Evolutionary conservation across 345 rosid species (phyloP).

Genomic region (Euphorbia tirucalli): DNA sequence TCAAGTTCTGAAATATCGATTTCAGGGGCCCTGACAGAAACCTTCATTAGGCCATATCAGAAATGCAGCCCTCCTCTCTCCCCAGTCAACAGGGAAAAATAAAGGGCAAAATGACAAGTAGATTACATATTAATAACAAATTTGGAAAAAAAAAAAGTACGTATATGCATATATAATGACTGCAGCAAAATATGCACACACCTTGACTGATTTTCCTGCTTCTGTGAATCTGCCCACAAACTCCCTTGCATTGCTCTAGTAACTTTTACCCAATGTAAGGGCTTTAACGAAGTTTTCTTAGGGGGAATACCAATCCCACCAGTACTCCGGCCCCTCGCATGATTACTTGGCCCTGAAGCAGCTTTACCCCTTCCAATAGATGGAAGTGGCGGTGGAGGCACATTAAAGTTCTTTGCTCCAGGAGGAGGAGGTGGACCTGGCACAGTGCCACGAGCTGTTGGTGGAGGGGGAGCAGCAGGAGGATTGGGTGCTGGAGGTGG

Average conservation of each 20-base stretch:
- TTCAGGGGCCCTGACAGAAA: constrained; percentile 84
- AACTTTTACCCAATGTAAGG: constrained; percentile 96
- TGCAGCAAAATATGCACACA: constrained; percentile 25
- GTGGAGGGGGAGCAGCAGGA: constrained; percentile 65
- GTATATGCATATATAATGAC: neutral
- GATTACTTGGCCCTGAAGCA: constrained; percentile 35
- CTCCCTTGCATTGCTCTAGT: constrained; percentile 89
- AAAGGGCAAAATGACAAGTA: constrained; percentile 11
- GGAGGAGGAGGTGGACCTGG: constrained; percentile 48
- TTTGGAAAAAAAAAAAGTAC: neutral
- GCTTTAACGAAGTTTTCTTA: constrained; percentile 69
- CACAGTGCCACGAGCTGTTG: constrained; percentile 28
- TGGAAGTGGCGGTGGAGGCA: constrained; percentile 79
- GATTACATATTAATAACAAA: neutral
- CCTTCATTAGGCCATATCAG: constrained; percentile 11
- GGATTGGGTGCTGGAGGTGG: constrained; percentile 55
- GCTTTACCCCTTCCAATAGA: constrained; percentile 60
- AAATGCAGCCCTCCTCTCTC: constrained; percentile 3
- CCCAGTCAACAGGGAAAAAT: neutral
- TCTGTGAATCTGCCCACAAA: constrained; percentile 91
- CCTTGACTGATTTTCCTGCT: constrained; percentile 83
- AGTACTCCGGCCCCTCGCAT: constrained; percentile 58
- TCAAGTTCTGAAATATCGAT: constrained; percentile 96
- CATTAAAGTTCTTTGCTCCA: constrained; percentile 48
- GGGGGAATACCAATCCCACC: constrained; percentile 48